Evolutionary conservation across 495 filamentous ascomycete genomes (phyloP).

Genomic region (Xylaria grammica): DNA sequence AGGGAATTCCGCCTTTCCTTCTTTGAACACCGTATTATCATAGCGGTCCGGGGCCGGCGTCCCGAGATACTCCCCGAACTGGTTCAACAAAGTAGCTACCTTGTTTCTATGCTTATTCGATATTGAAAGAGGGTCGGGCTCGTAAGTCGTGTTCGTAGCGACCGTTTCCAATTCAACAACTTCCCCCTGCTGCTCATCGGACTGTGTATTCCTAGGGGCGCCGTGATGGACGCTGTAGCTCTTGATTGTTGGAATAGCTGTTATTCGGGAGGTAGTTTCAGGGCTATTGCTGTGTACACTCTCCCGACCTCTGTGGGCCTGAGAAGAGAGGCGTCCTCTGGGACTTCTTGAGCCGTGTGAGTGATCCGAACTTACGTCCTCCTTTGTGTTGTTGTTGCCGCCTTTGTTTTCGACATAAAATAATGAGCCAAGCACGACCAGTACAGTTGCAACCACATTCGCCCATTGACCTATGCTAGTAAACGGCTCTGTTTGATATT

Average conservation of each 20-base stretch:
- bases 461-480: conserved; percentile 61
- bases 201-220: background rate
- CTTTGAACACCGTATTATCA: conserved; percentile 53
- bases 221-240: background rate
- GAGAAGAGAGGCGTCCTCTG: conserved; percentile 31
- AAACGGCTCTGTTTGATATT: conserved; percentile 61
- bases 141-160: background rate
- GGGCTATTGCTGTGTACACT: background rate
- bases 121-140: background rate
- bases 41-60: conserved; percentile 46
- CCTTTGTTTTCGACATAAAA: conserved; percentile 51
- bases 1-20: conserved; percentile 52
- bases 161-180: background rate
- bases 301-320: conserved; percentile 7
- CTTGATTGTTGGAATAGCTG: conserved; percentile 12
- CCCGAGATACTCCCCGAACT: conserved; percentile 44
- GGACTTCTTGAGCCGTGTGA: conserved; percentile 32
- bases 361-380: conserved; percentile 12
- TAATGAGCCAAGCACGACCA: conserved; percentile 60
- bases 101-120: conserved; percentile 38
- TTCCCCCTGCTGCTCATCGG: background rate
- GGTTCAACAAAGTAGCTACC: conserved; percentile 45
- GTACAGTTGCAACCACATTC: conserved; percentile 57
- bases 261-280: conserved; percentile 6
- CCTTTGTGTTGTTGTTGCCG: conserved; percentile 38